Evolutionary conservation across 192 early-diverging fungal species (phyloP), one percentile per base, ranked within the genome.

Genomic region (Podila epicladia): DNA sequence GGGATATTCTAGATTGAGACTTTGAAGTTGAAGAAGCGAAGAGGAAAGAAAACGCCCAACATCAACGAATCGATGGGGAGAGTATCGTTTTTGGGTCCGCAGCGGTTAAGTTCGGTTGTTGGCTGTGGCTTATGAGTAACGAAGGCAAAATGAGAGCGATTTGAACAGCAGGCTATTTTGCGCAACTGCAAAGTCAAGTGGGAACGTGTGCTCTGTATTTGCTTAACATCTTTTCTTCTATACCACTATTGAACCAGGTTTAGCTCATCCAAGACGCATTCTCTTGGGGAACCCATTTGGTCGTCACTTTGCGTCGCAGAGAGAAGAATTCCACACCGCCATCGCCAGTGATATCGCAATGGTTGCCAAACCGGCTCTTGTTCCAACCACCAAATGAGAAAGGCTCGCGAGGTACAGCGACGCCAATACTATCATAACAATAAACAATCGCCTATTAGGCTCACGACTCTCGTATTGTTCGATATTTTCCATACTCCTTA

Each of bases 311-410:
- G 65, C 87, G 86, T 45, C 86, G 83, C 64, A 82, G 84, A 24
- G 92, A 93, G 71, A 94, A 95, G 74, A 95, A 94, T 70, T 94
- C 90, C 37, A 94, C 85, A 11, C 89, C 91, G 2, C 85, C 91
- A 41, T 92, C 91, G 33, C 91, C 91, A 7, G 93, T 94, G 50
- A 95, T 95, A 64, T 94, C 93, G 17, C 73, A 74, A 38, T 80
- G 75, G 65, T 87, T 83, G 33, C 93, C 94, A 70, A 94, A 95
- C 28, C 86, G 82, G 51, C 88, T 90, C 57, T 83, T 79, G 57
- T 92, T 90, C 73, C 89, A 91, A 9, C 94, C 94, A 41, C 94
- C 94, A 82, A 95, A 95, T 26, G 92, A 93, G 64, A 95, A 95
- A 51, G 94, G 94, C 71, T 95, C 94, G 28, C 91, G 77, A 11